phyloP scores from a whole-genome alignment of 345 rosid genomes.

The Rhodamnia rubescens region DNA sequence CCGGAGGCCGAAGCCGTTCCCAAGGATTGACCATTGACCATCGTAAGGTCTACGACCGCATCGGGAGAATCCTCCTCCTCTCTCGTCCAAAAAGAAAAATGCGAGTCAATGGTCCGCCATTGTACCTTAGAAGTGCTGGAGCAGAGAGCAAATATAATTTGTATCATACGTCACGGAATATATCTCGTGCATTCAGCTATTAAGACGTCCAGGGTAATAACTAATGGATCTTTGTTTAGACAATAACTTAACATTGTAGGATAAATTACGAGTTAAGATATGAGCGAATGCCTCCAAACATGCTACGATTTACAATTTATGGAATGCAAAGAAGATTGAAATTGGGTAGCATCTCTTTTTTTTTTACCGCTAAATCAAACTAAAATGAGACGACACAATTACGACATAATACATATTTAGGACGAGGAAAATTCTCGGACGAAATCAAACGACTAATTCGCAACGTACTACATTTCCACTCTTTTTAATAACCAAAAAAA shows the following conservation, averaged over 20 bases:
- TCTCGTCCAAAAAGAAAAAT: background rate
- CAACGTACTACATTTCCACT: background rate
- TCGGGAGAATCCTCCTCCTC: background rate
- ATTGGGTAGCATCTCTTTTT: no score
- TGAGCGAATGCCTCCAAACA: background rate
- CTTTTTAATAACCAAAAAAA: background rate
- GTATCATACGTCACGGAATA: background rate
- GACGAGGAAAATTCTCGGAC: background rate
- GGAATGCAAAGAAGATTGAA: background rate
- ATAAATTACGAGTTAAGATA: background rate
- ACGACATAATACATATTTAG: background rate
- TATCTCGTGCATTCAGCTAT: no score
- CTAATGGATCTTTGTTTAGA: background rate
- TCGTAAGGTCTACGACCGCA: background rate
- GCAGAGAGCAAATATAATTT: no score
- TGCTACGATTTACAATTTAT: background rate
- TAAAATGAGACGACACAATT: background rate
- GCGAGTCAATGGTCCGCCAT: background rate
- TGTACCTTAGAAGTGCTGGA: background rate
- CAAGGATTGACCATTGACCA: background rate
- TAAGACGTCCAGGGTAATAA: background rate
- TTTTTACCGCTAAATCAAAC: background rate
- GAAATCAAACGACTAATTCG: background rate
- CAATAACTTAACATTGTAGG: fast-evolving
- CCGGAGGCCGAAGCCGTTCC: background rate